These are phyloP conservation scores for Verticillium longisporum DNA, from an alignment of 2,329 filamentous ascomycete species.

Conservation along the genomic window DNA sequence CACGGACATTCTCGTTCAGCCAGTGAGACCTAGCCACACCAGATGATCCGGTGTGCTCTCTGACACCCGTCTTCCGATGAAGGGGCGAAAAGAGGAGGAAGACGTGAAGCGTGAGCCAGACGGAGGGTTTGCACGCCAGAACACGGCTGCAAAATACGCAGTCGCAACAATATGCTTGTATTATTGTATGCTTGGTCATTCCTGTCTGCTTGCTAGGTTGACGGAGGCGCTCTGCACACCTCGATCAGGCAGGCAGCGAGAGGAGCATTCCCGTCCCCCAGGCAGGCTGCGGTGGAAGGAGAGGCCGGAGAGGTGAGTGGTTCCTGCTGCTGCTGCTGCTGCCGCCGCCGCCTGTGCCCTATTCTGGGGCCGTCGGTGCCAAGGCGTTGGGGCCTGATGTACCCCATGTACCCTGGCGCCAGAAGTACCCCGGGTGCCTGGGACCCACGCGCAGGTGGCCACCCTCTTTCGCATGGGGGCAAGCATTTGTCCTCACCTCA, in stretches of 20 bases:
- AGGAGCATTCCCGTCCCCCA: background rate
- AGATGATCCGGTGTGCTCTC: slow-evolving; percentile 1
- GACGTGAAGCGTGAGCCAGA: background rate
- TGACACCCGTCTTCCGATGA: background rate
- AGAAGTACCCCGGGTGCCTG: background rate
- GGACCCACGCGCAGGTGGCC: background rate
- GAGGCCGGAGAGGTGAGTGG: background rate
- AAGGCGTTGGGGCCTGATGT: background rate
- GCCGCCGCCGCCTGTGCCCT: background rate
- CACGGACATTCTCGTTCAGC: background rate
- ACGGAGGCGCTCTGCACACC: background rate
- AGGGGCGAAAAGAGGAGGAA: background rate
- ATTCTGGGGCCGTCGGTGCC: background rate
- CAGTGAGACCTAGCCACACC: slow-evolving; percentile 10
- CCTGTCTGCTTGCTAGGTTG: background rate
- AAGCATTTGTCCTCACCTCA: background rate
- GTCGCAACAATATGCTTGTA: background rate
- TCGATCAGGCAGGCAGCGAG: background rate
- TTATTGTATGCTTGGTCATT: background rate
- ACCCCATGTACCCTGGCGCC: background rate
- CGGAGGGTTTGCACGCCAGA: background rate
- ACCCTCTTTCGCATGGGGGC: background rate
- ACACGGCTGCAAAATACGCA: background rate
- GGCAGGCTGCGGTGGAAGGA: background rate
- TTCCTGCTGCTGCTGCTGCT: no score